Conservation (phyloP, 352 stramenopile genomes). For the Phytophthora brassicae region DNA sequence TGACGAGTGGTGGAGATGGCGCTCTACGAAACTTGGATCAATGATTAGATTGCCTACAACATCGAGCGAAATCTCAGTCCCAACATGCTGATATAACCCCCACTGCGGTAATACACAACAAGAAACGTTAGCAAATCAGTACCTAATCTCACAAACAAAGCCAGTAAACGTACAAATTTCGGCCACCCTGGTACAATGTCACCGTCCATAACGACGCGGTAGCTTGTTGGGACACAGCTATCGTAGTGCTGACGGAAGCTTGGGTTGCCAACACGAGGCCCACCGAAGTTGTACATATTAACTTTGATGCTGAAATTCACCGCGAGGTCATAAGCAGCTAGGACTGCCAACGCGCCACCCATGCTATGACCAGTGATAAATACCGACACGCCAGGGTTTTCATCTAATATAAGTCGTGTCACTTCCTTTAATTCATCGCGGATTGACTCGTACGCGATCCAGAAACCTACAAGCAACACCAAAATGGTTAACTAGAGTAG, state of each 20-base stretch:
- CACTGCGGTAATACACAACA: constrained; percentile 36
- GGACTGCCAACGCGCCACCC: constrained; percentile 87
- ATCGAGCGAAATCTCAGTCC: constrained; percentile 72
- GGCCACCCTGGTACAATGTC: constrained; percentile 79
- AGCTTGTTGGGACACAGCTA: constrained; percentile 73
- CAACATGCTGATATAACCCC: constrained; percentile 77
- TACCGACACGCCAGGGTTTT: constrained; percentile 83
- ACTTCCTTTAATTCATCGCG: constrained; percentile 77
- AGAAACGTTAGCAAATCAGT: neutral
- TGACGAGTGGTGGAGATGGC: constrained; percentile 65
- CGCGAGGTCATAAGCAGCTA: constrained; percentile 85
- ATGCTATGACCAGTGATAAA: constrained; percentile 94
- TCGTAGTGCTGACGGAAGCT: constrained; percentile 82
- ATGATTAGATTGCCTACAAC: constrained; percentile 78
- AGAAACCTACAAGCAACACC: constrained; percentile 57
- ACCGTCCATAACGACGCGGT: constrained; percentile 80
- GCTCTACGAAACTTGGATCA: constrained; percentile 81
- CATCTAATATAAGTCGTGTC: constrained; percentile 74
- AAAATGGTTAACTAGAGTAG: constrained; percentile 17
- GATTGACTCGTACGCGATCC: constrained; percentile 83
- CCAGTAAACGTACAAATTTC: constrained; percentile 55
- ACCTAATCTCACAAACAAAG: constrained; percentile 2
- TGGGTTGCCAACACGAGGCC: constrained; percentile 82
- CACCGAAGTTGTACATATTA: constrained; percentile 91
- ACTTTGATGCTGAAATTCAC: constrained; percentile 87